phyloP scores from a whole-genome alignment of 805 yeast genomes.

The Teunomyces aglyptinius region DNA sequence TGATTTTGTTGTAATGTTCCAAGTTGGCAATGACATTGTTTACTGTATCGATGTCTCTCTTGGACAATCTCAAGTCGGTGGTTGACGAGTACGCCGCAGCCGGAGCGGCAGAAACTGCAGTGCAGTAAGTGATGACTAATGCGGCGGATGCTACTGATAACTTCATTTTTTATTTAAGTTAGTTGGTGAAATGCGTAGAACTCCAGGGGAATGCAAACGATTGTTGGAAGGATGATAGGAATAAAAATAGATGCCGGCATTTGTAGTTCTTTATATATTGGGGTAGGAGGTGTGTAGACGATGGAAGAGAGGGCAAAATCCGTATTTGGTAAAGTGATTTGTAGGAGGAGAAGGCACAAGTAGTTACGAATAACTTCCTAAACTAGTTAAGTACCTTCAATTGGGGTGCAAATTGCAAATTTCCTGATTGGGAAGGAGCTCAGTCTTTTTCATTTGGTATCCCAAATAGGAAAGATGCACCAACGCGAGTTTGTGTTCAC shows the following conservation, averaged over 20 bases:
- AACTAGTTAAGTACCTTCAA: background rate
- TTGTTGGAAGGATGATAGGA: background rate
- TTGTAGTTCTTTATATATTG: constrained; percentile 1
- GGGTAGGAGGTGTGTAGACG: background rate
- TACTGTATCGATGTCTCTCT: constrained; percentile 19
- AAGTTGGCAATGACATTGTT: constrained; percentile 27
- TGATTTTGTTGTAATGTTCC: constrained; percentile 28
- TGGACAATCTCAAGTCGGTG: constrained; percentile 17
- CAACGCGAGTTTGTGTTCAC: background rate
- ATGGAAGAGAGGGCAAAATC: background rate
- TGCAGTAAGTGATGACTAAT: constrained; percentile 6
- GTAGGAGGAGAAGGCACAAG: background rate
- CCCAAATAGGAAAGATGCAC: constrained; percentile 1
- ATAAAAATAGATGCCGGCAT: background rate
- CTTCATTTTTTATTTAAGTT: constrained; percentile 10
- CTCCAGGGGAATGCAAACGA: constrained; percentile 3
- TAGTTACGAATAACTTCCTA: background rate
- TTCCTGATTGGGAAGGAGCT: constrained; percentile 2
- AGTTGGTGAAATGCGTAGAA: background rate
- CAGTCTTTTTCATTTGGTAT: background rate
- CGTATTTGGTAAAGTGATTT: background rate
- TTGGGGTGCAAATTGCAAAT: constrained; percentile 1
- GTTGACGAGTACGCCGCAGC: constrained; percentile 11
- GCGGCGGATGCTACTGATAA: constrained; percentile 10
- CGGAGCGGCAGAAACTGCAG: constrained; percentile 25